Percentiles rank a stretch among this genome's conserved stretches.
These are phyloP conservation scores for Lonicera japonica DNA, from an alignment of 129 eudicot species.

Conservation along the genomic window DNA sequence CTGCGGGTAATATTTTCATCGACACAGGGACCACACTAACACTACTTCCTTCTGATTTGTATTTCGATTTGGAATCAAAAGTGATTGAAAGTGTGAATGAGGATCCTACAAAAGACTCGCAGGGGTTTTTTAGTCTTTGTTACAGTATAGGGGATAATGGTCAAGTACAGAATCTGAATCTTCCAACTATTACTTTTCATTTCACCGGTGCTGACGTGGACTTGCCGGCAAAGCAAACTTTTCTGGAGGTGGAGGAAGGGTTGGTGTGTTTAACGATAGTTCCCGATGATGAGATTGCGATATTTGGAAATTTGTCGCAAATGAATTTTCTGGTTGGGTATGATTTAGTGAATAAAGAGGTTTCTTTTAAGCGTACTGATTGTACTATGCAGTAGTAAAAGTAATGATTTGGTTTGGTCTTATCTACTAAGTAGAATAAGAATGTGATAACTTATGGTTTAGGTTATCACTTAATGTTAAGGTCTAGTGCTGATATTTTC, in stretches of 20 bases:
- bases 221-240: constrained; percentile 13
- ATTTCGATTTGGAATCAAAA: background rate
- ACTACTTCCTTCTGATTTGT: constrained; percentile 11
- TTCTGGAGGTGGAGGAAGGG: constrained; percentile 18
- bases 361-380: constrained; percentile 41
- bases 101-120: constrained; percentile 12
- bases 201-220: constrained; percentile 39
- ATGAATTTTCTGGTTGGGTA: constrained; percentile 36
- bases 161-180: background rate
- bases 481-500: too few species aligned
- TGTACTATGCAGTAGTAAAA: constrained; percentile 27
- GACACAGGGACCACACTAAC: constrained; percentile 61
- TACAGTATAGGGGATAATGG: constrained; percentile 11
- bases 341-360: constrained; percentile 31
- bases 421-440: too few species aligned
- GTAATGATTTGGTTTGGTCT: background rate
- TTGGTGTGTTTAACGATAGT: constrained; percentile 32
- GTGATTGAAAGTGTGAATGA: constrained; percentile 1
- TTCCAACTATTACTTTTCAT: constrained; percentile 23
- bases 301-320: constrained; percentile 48
- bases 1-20: constrained; percentile 33
- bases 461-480: too few species aligned
- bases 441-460: too few species aligned
- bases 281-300: constrained; percentile 10
- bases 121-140: constrained; percentile 19